A percentile compares a stretch with the other conserved stretches of the same genome.
phyloP scores from a whole-genome alignment of 2,329 filamentous ascomycete genomes.

The Bipolaris victoriae region DNA sequence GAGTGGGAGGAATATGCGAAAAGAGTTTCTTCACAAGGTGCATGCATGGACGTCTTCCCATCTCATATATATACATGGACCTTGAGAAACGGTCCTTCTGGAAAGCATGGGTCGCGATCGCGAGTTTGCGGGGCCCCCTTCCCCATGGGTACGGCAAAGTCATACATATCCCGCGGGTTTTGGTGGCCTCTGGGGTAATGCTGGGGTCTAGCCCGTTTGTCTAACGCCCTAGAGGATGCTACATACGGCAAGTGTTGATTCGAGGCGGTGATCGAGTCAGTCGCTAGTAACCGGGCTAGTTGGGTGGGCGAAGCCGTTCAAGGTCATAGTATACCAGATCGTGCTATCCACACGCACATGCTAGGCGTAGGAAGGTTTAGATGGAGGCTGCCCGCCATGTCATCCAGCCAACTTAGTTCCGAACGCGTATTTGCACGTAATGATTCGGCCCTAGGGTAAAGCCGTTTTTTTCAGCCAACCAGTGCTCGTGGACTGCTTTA shows the following conservation, averaged over 20 bases:
- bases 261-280: neutral
- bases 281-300: neutral
- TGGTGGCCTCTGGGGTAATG: neutral
- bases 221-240: neutral
- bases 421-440: neutral
- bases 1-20: no score
- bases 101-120: neutral
- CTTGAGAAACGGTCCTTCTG: neutral
- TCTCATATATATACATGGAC: neutral
- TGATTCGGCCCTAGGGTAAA: neutral
- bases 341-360: neutral
- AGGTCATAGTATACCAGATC: neutral
- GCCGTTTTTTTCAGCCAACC: neutral
- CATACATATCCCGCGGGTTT: constrained; percentile 14
- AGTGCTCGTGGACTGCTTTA: neutral
- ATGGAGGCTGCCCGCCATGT: neutral
- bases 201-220: neutral
- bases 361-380: neutral
- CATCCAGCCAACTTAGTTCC: neutral
- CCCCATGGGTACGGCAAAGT: constrained; percentile 14
- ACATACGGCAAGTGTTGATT: neutral
- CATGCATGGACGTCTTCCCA: no score
- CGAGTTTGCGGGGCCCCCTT: neutral
- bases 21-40: neutral
- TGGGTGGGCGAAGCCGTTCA: neutral